phyloP scores from a whole-genome alignment of 441 rosid genomes.

The Erodium texanum region DNA sequence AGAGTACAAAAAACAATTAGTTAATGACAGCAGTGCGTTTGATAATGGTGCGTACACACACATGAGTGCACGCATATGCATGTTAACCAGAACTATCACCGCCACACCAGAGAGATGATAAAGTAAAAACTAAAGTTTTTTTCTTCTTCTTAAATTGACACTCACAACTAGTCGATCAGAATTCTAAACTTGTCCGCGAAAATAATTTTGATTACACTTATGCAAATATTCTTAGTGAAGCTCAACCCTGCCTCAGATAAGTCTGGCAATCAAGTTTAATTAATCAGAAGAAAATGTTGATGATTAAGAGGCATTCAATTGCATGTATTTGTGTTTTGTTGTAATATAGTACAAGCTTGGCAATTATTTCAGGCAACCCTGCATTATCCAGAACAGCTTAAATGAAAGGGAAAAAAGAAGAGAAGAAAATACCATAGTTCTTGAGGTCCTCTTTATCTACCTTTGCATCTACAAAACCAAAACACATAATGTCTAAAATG shows the following conservation, averaged over 20 bases:
- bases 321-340: background rate
- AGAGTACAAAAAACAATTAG: conserved; percentile 2
- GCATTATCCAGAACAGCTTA: background rate
- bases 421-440: conserved; percentile 43
- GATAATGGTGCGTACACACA: background rate
- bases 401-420: conserved; percentile 7
- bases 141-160: background rate
- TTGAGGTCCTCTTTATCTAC: conserved; percentile 75
- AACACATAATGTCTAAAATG: conserved; percentile 17
- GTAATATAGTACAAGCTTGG: background rate
- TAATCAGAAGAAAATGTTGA: background rate
- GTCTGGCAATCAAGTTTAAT: conserved; percentile 7
- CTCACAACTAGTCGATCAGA: background rate
- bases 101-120: background rate
- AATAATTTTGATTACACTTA: background rate
- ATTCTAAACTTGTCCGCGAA: background rate
- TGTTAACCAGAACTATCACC: background rate
- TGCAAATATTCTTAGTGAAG: background rate
- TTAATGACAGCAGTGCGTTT: background rate
- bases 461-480: conserved; percentile 51
- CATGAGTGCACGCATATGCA: background rate
- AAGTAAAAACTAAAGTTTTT: too few relatives aligned
- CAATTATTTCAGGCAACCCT: background rate
- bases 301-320: background rate
- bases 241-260: background rate